Base-by-base conservation (phyloP, 2,329 filamentous ascomycete genomes). In the Ceratocystis colombiana region DNA sequence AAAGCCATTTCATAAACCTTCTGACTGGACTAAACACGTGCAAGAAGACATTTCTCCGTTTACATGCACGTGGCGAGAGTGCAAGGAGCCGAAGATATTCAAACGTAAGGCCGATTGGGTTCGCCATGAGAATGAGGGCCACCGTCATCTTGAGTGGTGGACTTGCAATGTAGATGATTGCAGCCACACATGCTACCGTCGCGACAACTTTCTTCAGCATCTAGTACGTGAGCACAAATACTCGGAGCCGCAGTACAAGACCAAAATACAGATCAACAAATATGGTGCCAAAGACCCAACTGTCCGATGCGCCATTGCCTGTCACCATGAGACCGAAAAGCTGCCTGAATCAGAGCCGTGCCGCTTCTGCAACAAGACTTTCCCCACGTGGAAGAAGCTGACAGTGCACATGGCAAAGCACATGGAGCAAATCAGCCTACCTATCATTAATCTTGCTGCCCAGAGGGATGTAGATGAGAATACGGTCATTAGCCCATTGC, bases 51-150 rank as follows among this genome's bases (percentile, higher is more conserved):
- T 96, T 0, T 89, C 94, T 73, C 92, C 92, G 0, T 96, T 96
- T 71, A 95, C 90, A 2, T 96, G 92, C 75, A 96, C 91, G 0
- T 96, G 93, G 78, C 85, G 88, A 1, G 81, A 84, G 63, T 96
- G 92, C 73, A 82, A 83, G 7, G 90, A 96, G 61, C 86, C 89
- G 20, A 96, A 95, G 75, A 91, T 90, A 45, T 96, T 96, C 79
- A 96, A 96, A 76, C 84, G 91, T 61, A 96, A 96, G 76, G 92
- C 92, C 15, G 92, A 96, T 73, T 96, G 92, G 92, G 90, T 96
- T 25, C 84, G 92, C 37, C 92, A 96, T 72, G 92, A 96, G 73
- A 96, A 93, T 71, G 92, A 96, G 75, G 86, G 88, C 30, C 92
- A 96, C 73, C 84, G 92, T 28, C 90, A 95, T 69, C 78, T 96